Base-by-base conservation (phyloP, 306 rosid species). In the Morella rubra region DNA sequence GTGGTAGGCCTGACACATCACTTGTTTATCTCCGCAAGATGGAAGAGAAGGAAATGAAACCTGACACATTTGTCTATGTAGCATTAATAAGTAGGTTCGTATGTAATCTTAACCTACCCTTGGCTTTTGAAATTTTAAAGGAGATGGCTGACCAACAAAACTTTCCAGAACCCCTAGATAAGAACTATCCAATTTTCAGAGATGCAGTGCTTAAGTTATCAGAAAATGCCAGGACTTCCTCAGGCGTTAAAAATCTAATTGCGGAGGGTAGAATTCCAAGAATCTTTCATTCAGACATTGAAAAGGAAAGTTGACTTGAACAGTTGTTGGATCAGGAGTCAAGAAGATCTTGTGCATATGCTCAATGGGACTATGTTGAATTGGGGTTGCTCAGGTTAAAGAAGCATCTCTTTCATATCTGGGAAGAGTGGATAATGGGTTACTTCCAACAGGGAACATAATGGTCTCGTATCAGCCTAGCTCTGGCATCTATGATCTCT, bases 1-100 rank as follows among this genome's bases (percentile, higher is more conserved):
- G 93, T 53, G 54, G 80, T 56, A 88, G 85, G 87, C 91, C 97
- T 14, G 78, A 80, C 20, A 72, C 77, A 32, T 92, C 93, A 56
- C 72, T 88, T 20, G 79, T 50, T 75, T 90, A 82, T 86, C 85
- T 90, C 41, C 88, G 76, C 0, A 76, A 82, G 73, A 93, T 93
- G 96, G 90, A 89, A 82, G 83, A 86, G 53, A 85, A 74, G 84
- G 88, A 85, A 78, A 87, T 91, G 97, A 79, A 87, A 77, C 84
- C 88, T 1, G 92, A 87, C 72, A 73, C 84, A 41, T 89, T 54
- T 87, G 90, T 91, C 66, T 89, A 87, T 80, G 61, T 84, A 68
- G 88, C 85, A 67, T 46, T 93, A 81, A 72, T 89, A 15, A 85
- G 79, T 86, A 91, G 89, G 75, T 85, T 85, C 79, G 49, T 84